A percentile compares a stretch with the other conserved stretches of the same genome.
Conservation (phyloP, 371 early-diverging fungal genomes). For the Rhizopus sp. region DNA sequence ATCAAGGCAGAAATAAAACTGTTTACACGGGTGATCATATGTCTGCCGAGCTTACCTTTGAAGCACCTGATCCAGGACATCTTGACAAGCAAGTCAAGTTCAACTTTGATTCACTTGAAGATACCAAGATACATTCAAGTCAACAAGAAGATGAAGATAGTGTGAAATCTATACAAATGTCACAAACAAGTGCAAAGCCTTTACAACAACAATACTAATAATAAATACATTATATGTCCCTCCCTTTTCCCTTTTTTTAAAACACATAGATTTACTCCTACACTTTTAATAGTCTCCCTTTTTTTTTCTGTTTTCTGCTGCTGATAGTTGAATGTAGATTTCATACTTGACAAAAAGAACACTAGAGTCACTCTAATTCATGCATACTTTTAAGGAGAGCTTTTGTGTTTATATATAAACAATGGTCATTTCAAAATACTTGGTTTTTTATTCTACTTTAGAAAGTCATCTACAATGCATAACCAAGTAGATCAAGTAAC, state of each 20-base stretch:
- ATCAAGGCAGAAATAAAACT: constrained; percentile 14
- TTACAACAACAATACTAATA: constrained; percentile 11
- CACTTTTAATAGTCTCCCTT: no score
- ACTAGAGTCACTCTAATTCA: no score
- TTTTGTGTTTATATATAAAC: no score
- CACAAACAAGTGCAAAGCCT: constrained; percentile 30
- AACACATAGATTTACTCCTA: no score
- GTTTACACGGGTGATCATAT: constrained; percentile 17
- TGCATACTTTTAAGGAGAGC: no score
- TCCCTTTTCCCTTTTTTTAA: background rate
- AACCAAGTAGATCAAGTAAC: no score
- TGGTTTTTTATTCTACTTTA: no score
- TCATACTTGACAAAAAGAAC: no score
- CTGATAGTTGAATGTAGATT: no score
- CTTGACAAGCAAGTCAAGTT: constrained; percentile 4
- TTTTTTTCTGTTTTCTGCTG: no score
- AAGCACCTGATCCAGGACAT: constrained; percentile 8
- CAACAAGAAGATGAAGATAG: constrained; percentile 21
- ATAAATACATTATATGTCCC: constrained; percentile 17
- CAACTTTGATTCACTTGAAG: constrained; percentile 22
- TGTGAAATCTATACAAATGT: constrained; percentile 25
- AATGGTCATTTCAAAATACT: no score
- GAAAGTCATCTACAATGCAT: no score
- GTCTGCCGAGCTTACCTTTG: constrained; percentile 28
- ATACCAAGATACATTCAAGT: constrained; percentile 13